Percentiles rank a stretch among this genome's conserved stretches.
phyloP scores from a whole-genome alignment of 177 flowering plant species.

The Vitis hybrid region DNA sequence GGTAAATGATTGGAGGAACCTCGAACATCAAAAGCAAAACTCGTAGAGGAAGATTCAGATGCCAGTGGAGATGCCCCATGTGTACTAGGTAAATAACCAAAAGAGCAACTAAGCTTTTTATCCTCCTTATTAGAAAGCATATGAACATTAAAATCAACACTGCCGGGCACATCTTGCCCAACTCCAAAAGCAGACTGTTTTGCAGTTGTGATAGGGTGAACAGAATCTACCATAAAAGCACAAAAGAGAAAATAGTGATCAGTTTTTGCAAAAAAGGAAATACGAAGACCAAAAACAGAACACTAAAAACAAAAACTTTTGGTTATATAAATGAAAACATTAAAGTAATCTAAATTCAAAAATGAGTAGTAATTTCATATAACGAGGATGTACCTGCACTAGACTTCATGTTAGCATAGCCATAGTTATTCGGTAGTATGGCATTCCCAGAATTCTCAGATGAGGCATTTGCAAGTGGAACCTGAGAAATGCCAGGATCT shows the following conservation, averaged over 20 bases:
- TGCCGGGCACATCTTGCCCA: constrained; percentile 14
- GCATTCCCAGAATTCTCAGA: constrained; percentile 22
- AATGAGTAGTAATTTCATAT: constrained; percentile 30
- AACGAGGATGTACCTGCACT: constrained; percentile 15
- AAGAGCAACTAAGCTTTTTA: constrained; percentile 25
- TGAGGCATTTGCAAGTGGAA: constrained; percentile 19
- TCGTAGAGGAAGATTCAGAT: constrained; percentile 32
- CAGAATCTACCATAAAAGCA: constrained; percentile 26
- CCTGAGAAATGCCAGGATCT: constrained; percentile 19
- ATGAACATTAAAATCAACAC: constrained; percentile 14
- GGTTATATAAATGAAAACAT: not conserved
- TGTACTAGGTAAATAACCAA: constrained; percentile 20
- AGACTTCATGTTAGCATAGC: constrained; percentile 2
- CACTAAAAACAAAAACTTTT: constrained; percentile 3
- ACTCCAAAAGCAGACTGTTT: constrained; percentile 24
- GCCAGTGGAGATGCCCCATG: constrained; percentile 24
- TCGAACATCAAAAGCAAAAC: constrained; percentile 28
- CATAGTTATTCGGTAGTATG: constrained; percentile 12
- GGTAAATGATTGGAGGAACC: constrained; percentile 40
- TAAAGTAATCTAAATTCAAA: constrained; percentile 2
- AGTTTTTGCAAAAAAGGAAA: constrained; percentile 4
- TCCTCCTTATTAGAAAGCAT: constrained; percentile 21
- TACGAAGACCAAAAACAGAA: not conserved
- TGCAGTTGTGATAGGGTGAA: constrained; percentile 10
- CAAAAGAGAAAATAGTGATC: not conserved